Conservation (phyloP, 139 green algal species). For the Chlorella vulgaris region DNA sequence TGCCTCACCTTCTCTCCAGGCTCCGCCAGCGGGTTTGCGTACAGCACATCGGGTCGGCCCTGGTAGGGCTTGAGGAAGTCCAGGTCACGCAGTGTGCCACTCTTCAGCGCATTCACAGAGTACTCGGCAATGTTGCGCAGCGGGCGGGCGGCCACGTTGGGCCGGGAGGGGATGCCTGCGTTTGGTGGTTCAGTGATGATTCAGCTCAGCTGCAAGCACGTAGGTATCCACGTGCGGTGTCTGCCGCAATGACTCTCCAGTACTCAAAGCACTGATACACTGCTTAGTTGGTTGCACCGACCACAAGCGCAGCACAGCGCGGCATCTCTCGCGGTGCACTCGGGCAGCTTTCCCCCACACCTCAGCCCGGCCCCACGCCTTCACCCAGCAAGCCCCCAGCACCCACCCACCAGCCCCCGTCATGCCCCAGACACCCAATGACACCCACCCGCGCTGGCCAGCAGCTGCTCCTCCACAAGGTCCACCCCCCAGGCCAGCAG, state of each 20-base stretch:
- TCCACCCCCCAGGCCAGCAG: slow-evolving; percentile 73
- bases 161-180: slow-evolving; percentile 82
- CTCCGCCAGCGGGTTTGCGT: slow-evolving; percentile 74
- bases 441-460: slow-evolving; percentile 72
- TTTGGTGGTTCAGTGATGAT: slow-evolving; percentile 53
- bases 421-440: too few relatives aligned
- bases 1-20: slow-evolving; percentile 44
- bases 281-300: too few relatives aligned
- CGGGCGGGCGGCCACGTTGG: slow-evolving; percentile 65
- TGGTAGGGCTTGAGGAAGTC: slow-evolving; percentile 69
- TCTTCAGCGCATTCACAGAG: slow-evolving; percentile 77
- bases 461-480: slow-evolving; percentile 68
- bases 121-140: slow-evolving; percentile 83
- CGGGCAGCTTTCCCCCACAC: too few relatives aligned
- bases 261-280: too few relatives aligned
- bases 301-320: too few relatives aligned
- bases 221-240: too few relatives aligned
- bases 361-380: too few relatives aligned
- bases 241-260: too few relatives aligned
- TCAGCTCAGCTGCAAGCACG: too few relatives aligned
- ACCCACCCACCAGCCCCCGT: too few relatives aligned
- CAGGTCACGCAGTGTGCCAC: slow-evolving; percentile 47
- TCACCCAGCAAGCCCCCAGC: too few relatives aligned
- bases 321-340: too few relatives aligned
- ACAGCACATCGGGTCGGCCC: slow-evolving; percentile 72